These are phyloP conservation scores for Ottelia alismoides DNA, from an alignment of 106 monocot species.

Conservation along the genomic window DNA sequence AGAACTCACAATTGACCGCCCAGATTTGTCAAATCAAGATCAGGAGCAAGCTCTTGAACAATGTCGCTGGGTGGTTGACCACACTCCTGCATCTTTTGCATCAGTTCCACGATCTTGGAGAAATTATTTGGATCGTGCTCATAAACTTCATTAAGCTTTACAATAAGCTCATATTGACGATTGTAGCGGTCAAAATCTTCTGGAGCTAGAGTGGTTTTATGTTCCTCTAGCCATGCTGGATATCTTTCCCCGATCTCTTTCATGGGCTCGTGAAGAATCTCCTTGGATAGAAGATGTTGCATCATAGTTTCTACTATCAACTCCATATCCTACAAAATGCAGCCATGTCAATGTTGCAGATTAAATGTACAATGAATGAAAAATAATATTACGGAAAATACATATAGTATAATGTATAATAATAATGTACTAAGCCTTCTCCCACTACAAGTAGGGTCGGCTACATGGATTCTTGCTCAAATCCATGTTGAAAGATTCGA, in stretches of 20 bases:
- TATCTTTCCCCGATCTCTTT: conserved; percentile 88
- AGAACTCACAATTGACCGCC: conserved; percentile 52
- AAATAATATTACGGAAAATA: too few relatives aligned
- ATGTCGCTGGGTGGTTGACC: conserved; percentile 91
- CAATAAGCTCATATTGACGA: conserved; percentile 58
- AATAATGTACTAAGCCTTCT: too few relatives aligned
- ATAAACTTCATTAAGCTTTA: conserved; percentile 75
- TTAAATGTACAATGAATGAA: too few relatives aligned
- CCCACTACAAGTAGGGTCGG: too few relatives aligned
- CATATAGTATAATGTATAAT: too few relatives aligned
- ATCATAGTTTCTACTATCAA: conserved; percentile 90
- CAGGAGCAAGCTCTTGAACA: conserved; percentile 82
- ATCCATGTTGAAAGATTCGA: too few relatives aligned
- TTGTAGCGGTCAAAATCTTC: conserved; percentile 67
- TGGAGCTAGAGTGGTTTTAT: conserved; percentile 31
- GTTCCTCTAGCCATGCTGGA: conserved; percentile 80
- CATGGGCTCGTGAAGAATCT: conserved; percentile 93
- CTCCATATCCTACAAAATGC: conserved; percentile 97
- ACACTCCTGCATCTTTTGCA: conserved; percentile 98
- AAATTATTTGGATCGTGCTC: conserved; percentile 77
- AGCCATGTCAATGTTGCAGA: too few relatives aligned
- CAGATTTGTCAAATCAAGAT: conserved; percentile 63
- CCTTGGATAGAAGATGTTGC: conserved; percentile 90
- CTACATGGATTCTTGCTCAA: too few relatives aligned
- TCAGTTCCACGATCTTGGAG: conserved; percentile 66